phyloP scores from a whole-genome alignment of 2,329 filamentous ascomycete species.

The Penicillium hordei region DNA sequence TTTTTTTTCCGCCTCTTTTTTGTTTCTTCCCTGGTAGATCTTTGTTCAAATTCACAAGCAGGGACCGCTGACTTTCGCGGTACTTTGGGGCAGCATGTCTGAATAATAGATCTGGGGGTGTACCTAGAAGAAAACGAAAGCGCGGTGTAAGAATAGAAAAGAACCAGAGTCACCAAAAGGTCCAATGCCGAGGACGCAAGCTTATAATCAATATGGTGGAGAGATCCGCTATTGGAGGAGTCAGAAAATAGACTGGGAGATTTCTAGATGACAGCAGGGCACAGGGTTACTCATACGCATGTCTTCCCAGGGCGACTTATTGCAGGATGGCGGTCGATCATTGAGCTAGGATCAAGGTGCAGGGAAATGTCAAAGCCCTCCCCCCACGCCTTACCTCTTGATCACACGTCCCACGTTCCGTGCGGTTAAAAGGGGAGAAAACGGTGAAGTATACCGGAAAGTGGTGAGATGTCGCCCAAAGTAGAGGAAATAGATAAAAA shows the following conservation, averaged over 20 bases:
- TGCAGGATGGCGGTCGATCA: conserved; percentile 41
- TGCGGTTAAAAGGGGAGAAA: conserved; percentile 14
- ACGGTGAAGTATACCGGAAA: conserved; percentile 31
- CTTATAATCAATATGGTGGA: conserved; percentile 35
- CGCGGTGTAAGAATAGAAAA: conserved; percentile 16
- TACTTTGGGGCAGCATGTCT: conserved; percentile 33
- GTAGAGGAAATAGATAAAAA: background rate
- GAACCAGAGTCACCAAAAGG: conserved; percentile 21
- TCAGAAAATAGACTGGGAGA: conserved; percentile 38
- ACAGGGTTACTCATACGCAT: conserved; percentile 38
- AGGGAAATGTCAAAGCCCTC: conserved; percentile 25
- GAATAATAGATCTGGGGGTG: conserved; percentile 14
- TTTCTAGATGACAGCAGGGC: conserved; percentile 40
- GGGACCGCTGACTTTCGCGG: conserved; percentile 23
- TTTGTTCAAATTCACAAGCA: conserved; percentile 23
- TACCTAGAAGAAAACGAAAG: conserved; percentile 6
- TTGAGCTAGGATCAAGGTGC: conserved; percentile 34
- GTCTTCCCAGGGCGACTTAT: conserved; percentile 36
- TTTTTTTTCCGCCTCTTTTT: background rate
- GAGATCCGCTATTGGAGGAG: conserved; percentile 38
- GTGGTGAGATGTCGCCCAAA: conserved; percentile 21
- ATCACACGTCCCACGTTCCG: conserved; percentile 21
- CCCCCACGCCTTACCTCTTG: conserved; percentile 21
- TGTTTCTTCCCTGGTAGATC: conserved; percentile 2
- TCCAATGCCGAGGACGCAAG: conserved; percentile 25